These are phyloP conservation scores for Candida sp. DNA, from an alignment of 1,139 yeast species.

Conservation along the genomic window DNA sequence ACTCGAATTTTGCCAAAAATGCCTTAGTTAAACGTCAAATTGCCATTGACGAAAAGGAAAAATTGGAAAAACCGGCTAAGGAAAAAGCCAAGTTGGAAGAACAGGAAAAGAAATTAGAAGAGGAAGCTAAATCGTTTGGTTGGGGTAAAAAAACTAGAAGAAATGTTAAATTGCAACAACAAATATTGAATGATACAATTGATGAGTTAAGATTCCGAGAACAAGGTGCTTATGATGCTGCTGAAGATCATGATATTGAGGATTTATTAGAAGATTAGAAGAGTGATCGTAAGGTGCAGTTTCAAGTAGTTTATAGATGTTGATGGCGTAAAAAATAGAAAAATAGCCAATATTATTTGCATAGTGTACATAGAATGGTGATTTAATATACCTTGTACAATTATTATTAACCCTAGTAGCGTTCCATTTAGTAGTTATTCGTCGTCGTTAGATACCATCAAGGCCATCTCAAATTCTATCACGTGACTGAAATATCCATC, in stretches of 20 bases:
- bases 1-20: slow-evolving; percentile 42
- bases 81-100: slow-evolving; percentile 29
- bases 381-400: background rate
- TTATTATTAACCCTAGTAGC: too few species aligned
- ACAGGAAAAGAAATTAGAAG: slow-evolving; percentile 24
- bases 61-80: slow-evolving; percentile 31
- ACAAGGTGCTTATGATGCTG: slow-evolving; percentile 49
- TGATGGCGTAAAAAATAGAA: background rate
- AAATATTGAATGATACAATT: slow-evolving; percentile 43
- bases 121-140: slow-evolving; percentile 56
- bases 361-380: background rate
- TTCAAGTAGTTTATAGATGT: background rate
- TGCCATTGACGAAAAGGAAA: slow-evolving; percentile 43
- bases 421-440: too few species aligned
- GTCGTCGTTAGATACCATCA: too few species aligned
- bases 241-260: slow-evolving; percentile 65
- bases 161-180: slow-evolving; percentile 51
- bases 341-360: background rate
- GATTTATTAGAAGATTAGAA: slow-evolving; percentile 55
- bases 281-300: too few species aligned
- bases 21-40: slow-evolving; percentile 52
- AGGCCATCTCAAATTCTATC: background rate
- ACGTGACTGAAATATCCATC: background rate
- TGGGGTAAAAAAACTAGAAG: slow-evolving; percentile 78
- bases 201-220: slow-evolving; percentile 16